Base-by-base conservation (phyloP, 2,329 filamentous ascomycete genomes). In the Trichophyton equinum region DNA sequence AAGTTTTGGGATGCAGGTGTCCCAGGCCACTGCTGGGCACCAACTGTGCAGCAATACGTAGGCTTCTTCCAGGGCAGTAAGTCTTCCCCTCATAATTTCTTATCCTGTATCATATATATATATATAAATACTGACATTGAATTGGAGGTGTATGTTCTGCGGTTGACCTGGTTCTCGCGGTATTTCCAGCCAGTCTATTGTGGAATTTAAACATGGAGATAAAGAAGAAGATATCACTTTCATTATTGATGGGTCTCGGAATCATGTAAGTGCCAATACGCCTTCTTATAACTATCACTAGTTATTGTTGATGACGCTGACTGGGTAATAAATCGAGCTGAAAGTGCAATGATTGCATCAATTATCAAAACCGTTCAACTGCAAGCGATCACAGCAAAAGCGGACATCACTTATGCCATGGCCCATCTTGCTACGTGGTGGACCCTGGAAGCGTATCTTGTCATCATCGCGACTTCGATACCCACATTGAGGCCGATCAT, bases 391-490 rank as follows among this genome's bases (percentile, higher is more conserved):
- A 42, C 59, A 36, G 60, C 57, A 4, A 55, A 51, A 51, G 30
- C 20, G 5, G 63, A 64, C 57, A 60, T 61, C 25, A 62, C 63
- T 11, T 64, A 61, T n/a, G 51, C 56, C 33, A 64, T 57, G 13
- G 38, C 57, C n/a, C 30, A 25, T 9, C 57, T 64, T 13, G 57
- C 53, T 20, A 56, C 60, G 2, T 62, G 61, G 59, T 46, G 61
- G 18, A 40, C 59, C 18, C 58, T 57, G 20, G 61, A 64, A 8
- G 61, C 62, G 49, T 64, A 64, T 36, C 42, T 64, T 20, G 62
- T 64, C 38, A 62, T 64, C 38, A 63, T 64, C 55, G 63, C 63
- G 13, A 61, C 58, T 38, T 64, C 58, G 27, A 64, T 64, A 27
- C 63, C 63, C 7, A 60, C 59, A 3, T 27, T 64, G 6, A 60